Base-by-base conservation (phyloP, 2,329 filamentous ascomycete species). In the Allantophomopsis lycopodina region DNA sequence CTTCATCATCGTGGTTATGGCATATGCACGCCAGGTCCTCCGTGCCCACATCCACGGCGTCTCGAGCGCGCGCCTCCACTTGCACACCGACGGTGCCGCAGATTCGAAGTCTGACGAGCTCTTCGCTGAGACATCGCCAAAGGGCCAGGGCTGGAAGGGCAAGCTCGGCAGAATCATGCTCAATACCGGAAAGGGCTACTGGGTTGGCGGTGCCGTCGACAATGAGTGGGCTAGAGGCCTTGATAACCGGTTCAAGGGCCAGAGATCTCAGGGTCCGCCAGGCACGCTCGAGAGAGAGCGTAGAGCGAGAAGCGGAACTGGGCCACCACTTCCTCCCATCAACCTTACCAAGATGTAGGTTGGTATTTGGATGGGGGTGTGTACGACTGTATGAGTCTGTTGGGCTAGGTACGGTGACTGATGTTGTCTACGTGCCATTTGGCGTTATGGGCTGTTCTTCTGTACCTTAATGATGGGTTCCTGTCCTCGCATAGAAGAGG, bases 1-100 rank as follows among this genome's bases (percentile, higher is more conserved):
- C 63, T 88, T 94, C 51, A 76, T 83, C 48, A 65, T 94, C 31
- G 71, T 95, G 40, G 76, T 94, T 57, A 77, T 94, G 61, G 77
- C 84, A 6, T 91, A 83, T 57, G 85, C 88, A 3, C 75, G 85
- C 46, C 74, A 79, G 54, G 79, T 84, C 12, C 62, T 95, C 37
- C 73, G 83, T 43, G 77, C 79, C 48, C 76, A 84, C 55, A 68
- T 81, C 37, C 69, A 73, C 46, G 17, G 18, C n/a, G 50, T 48
- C 11, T 47, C 50, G 6, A 35, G 43, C 17, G 23, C 35, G 11
- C 55, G 55, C 35, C 35, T 54, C 14, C 53, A 56, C 23, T 35
- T 56, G 1, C 53, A 56, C 31, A 55, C 46, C n/a, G 55, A 56
- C 44, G 48, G 51, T 12, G 40, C 38, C 12, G 55, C 60, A 18